These are phyloP conservation scores for Astrothelium macrocarpum DNA, from an alignment of 495 filamentous ascomycete species.

Conservation along the genomic window DNA sequence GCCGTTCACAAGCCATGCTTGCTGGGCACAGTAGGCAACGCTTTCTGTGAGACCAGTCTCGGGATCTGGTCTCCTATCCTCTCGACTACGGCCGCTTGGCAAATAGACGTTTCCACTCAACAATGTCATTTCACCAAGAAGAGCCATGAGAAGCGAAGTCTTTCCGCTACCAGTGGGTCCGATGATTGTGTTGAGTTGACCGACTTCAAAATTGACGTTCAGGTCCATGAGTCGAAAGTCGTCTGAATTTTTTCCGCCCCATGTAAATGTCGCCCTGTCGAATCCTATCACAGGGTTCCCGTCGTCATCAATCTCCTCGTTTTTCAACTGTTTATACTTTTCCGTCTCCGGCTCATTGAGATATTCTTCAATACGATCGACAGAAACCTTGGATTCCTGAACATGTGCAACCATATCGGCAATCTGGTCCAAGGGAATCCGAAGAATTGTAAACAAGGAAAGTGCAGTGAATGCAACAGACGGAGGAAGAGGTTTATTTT, in stretches of 20 bases:
- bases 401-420: slow-evolving; percentile 99
- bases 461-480: slow-evolving; percentile 95
- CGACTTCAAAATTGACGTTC: slow-evolving; percentile 64
- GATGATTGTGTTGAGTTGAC: slow-evolving; percentile 79
- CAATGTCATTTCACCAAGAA: slow-evolving; percentile 93
- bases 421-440: slow-evolving; percentile 88
- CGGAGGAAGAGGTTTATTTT: slow-evolving; percentile 79
- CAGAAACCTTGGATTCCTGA: slow-evolving; percentile 92
- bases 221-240: slow-evolving; percentile 77
- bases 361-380: slow-evolving; percentile 95
- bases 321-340: slow-evolving; percentile 79
- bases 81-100: slow-evolving; percentile 70
- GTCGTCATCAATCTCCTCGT: slow-evolving; percentile 49
- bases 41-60: slow-evolving; percentile 83
- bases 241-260: slow-evolving; percentile 63
- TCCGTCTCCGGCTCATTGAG: slow-evolving; percentile 90
- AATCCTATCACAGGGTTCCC: slow-evolving; percentile 67
- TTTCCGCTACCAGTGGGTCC: slow-evolving; percentile 93
- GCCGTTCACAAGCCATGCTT: slow-evolving; percentile 94
- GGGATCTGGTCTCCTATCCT: slow-evolving; percentile 71
- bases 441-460: slow-evolving; percentile 90
- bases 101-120: slow-evolving; percentile 72
- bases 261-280: slow-evolving; percentile 72
- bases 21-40: slow-evolving; percentile 93
- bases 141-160: slow-evolving; percentile 88